These are phyloP conservation scores for Ustilago sp. DNA, from an alignment of 1,284 basidiomycete species.

Conservation along the genomic window DNA sequence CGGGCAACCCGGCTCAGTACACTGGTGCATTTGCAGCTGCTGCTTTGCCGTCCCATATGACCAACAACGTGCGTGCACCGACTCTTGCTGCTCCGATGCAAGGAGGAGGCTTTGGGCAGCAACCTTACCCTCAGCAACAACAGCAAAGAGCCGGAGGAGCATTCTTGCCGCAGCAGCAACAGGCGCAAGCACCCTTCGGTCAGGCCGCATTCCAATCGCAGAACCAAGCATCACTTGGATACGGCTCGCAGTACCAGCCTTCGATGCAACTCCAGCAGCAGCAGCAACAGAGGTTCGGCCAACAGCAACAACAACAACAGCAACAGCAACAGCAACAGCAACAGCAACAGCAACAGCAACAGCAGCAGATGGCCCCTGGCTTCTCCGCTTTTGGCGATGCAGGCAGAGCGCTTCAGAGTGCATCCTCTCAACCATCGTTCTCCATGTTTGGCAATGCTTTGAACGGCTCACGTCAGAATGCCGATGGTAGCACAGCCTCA, in stretches of 20 bases:
- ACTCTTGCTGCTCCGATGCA: constrained; percentile 17
- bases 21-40: constrained; percentile 65
- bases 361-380: constrained; percentile 19
- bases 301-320: constrained; percentile 18
- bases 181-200: constrained; percentile 23
- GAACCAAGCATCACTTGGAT: constrained; percentile 7
- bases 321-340: constrained; percentile 19
- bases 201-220: constrained; percentile 20
- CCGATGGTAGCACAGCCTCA: not conserved
- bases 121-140: constrained; percentile 27
- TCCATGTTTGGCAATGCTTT: constrained; percentile 15
- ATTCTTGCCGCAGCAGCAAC: constrained; percentile 15
- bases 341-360: constrained; percentile 17
- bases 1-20: constrained; percentile 66
- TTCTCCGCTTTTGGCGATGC: constrained; percentile 30
- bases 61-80: constrained; percentile 38
- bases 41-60: constrained; percentile 58
- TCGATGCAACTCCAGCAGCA: constrained; percentile 13
- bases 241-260: constrained; percentile 21
- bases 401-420: constrained; percentile 11
- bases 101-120: constrained; percentile 15
- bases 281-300: constrained; percentile 23
- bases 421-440: constrained; percentile 14
- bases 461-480: constrained; percentile 9
- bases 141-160: constrained; percentile 17